These are phyloP conservation scores for Prunus mongolica DNA, from an alignment of 306 rosid species.

Conservation along the genomic window DNA sequence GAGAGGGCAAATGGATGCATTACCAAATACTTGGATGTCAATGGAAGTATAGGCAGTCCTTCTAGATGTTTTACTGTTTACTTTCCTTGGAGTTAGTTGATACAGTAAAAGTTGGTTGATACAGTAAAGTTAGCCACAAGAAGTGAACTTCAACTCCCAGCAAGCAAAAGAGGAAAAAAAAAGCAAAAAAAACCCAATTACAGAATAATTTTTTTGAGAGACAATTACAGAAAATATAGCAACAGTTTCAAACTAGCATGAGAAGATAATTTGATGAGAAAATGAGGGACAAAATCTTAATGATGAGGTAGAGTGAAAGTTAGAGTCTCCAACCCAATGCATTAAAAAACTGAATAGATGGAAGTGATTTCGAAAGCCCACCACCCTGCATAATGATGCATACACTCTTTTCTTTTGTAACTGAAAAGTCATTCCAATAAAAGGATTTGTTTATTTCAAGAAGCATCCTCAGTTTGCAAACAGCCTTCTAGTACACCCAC, in stretches of 20 bases:
- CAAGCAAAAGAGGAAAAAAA: not conserved
- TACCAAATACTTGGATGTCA: not conserved
- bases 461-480: slow-evolving; percentile 20
- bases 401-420: not conserved
- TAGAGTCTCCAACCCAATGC: slow-evolving; percentile 19
- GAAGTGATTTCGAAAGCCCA: slow-evolving; percentile 56
- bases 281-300: slow-evolving; percentile 8
- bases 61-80: not conserved
- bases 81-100: not conserved
- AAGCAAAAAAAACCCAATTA: not conserved
- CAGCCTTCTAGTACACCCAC: slow-evolving; percentile 12
- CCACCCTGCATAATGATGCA: slow-evolving; percentile 33
- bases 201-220: too few species aligned
- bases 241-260: not conserved
- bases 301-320: slow-evolving; percentile 59
- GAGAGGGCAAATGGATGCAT: not conserved
- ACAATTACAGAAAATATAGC: not conserved
- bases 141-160: not conserved
- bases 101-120: not conserved
- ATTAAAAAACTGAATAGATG: slow-evolving; percentile 42
- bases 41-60: not conserved
- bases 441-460: slow-evolving; percentile 15
- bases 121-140: not conserved
- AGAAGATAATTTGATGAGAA: slow-evolving; percentile 29
- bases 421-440: slow-evolving; percentile 33